Percentiles rank a stretch among this genome's conserved stretches.
Evolutionary conservation across 768 basidiomycete species (phyloP).

Genomic region (Boletus vermiculosoides): DNA sequence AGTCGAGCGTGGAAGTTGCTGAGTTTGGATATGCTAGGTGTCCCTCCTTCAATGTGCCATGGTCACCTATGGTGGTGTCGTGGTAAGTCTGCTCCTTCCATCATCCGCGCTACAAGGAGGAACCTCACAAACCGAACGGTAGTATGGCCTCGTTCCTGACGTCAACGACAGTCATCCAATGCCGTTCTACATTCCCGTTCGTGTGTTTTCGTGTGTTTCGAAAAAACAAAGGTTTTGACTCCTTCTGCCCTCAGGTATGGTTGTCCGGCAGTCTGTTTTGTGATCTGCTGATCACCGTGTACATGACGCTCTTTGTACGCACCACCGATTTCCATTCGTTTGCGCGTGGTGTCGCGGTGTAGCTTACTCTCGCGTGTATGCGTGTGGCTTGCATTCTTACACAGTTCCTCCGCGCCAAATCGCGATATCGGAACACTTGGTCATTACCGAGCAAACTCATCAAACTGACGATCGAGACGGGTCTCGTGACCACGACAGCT

Average conservation of each 20-base stretch:
- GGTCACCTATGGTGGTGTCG: slow-evolving; percentile 9
- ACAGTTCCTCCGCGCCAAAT: slow-evolving; percentile 5
- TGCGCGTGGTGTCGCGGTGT: neutral
- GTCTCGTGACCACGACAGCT: slow-evolving; percentile 11
- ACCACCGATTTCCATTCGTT: neutral
- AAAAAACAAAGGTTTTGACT: neutral
- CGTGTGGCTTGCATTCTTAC: neutral
- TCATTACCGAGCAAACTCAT: neutral
- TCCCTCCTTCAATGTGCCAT: slow-evolving; percentile 12
- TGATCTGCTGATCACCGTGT: slow-evolving; percentile 12
- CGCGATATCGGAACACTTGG: neutral
- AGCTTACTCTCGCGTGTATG: neutral
- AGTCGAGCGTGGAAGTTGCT: neutral
- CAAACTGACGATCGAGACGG: slow-evolving; percentile 13
- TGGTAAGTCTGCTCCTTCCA: neutral
- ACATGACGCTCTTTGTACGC: slow-evolving; percentile 6
- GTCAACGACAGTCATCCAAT: neutral
- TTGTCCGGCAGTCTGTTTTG: slow-evolving; percentile 6
- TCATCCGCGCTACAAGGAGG: neutral
- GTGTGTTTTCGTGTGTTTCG: neutral
- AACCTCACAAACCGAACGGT: neutral
- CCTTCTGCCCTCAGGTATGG: slow-evolving; percentile 1
- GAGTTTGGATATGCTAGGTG: neutral
- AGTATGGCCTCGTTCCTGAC: slow-evolving; percentile 14
- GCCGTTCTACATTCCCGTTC: slow-evolving; percentile 11